Conservation (phyloP, 2,329 filamentous ascomycete genomes). For the Shiraia bambusicola region DNA sequence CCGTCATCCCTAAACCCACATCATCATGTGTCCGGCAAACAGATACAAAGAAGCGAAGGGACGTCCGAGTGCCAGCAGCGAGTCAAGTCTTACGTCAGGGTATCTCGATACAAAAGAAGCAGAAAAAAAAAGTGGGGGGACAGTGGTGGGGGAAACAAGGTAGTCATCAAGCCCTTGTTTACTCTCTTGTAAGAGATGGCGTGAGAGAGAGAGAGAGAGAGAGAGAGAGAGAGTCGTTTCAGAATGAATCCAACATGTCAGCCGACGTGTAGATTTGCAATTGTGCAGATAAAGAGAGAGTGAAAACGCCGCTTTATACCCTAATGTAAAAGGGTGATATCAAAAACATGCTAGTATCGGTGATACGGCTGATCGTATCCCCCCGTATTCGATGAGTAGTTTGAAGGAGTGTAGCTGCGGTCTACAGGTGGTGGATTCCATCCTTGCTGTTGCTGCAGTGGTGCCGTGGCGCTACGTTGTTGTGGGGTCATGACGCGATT, state of each 20-base stretch:
- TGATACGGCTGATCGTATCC: slow-evolving; percentile 1
- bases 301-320: slow-evolving; percentile 21
- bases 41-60: slow-evolving; percentile 26
- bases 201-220: slow-evolving; percentile 2
- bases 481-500: slow-evolving; percentile 32
- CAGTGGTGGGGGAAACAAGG: slow-evolving; percentile 5
- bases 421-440: slow-evolving; percentile 24
- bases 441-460: slow-evolving; percentile 27
- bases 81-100: slow-evolving; percentile 17
- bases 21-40: too few species aligned
- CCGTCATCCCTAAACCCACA: too few species aligned
- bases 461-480: slow-evolving; percentile 40
- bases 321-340: slow-evolving; percentile 7
- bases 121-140: slow-evolving; percentile 8
- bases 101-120: slow-evolving; percentile 36
- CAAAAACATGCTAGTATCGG: slow-evolving; percentile 5
- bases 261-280: not conserved
- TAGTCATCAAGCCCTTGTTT: slow-evolving; percentile 5
- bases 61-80: slow-evolving; percentile 38
- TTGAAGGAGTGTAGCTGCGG: slow-evolving; percentile 20
- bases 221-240: slow-evolving; percentile 1
- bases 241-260: slow-evolving; percentile 15
- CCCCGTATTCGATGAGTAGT: slow-evolving; percentile 5
- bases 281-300: too few species aligned
- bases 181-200: not conserved